phyloP scores from a whole-genome alignment of 768 basidiomycete species.

The Boletus rex-veris region DNA sequence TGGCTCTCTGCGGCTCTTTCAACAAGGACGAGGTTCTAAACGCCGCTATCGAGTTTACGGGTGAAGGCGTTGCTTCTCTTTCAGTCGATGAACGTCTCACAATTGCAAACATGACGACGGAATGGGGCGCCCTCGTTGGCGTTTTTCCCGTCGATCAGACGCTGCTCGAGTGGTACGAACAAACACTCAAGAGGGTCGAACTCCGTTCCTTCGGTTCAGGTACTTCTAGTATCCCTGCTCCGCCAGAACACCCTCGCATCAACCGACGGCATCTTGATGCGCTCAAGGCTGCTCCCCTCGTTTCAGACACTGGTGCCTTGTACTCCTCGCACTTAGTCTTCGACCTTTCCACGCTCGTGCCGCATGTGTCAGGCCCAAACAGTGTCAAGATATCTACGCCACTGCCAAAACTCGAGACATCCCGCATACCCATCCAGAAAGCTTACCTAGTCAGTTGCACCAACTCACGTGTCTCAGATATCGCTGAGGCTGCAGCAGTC shows the following conservation, averaged over 20 bases:
- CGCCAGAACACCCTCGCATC: constrained; percentile 82
- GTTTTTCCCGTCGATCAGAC: constrained; percentile 90
- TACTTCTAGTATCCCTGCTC: constrained; percentile 53
- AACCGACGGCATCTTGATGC: constrained; percentile 68
- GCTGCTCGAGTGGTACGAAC: constrained; percentile 84
- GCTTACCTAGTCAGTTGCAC: constrained; percentile 99
- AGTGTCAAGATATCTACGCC: constrained; percentile 97
- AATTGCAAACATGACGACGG: constrained; percentile 99
- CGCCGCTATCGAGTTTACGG: constrained; percentile 93
- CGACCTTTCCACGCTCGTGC: constrained; percentile 90
- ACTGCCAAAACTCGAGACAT: constrained; percentile 73
- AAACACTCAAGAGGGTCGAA: constrained; percentile 66
- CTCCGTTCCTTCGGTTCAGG: constrained; percentile 64
- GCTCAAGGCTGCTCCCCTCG: constrained; percentile 50
- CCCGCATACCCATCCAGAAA: constrained; percentile 83
- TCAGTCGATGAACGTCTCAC: constrained; percentile 90
- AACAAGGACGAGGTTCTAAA: constrained; percentile 97
- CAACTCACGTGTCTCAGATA: constrained; percentile 93
- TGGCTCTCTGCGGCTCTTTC: constrained; percentile 93
- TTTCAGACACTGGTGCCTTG: constrained; percentile 71
- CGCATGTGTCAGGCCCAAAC: constrained; percentile 96
- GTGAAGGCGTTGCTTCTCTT: constrained; percentile 76
- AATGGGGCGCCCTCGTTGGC: constrained; percentile 97
- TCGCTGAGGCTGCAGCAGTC: constrained; percentile 89
- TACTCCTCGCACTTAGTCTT: constrained; percentile 89